These are phyloP conservation scores for Ophiostoma sp. DNA, from an alignment of 2,329 filamentous ascomycete species.

Conservation along the genomic window DNA sequence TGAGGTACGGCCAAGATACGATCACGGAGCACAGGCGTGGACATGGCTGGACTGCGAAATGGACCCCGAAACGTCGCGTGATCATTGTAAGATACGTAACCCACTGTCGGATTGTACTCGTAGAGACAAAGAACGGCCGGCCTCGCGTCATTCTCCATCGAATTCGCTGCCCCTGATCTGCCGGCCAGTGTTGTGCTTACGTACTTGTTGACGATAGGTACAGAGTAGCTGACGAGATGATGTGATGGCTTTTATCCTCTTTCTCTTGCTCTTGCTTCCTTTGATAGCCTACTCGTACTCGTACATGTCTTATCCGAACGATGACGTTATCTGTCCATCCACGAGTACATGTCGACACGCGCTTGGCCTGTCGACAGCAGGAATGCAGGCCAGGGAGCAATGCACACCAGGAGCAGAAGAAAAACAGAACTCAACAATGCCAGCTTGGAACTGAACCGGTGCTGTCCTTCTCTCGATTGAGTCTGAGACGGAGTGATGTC, in stretches of 20 bases:
- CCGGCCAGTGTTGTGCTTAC: background rate
- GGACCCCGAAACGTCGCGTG: conserved; percentile 4
- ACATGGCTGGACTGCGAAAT: background rate
- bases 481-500: too few species aligned
- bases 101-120: background rate
- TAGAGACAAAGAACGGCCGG: background rate
- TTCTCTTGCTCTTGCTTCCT: background rate
- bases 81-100: background rate
- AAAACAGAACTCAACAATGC: too few species aligned
- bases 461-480: too few species aligned
- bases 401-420: too few species aligned
- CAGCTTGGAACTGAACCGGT: too few species aligned
- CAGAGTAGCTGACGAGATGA: background rate
- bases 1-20: background rate
- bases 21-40: background rate
- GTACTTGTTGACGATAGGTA: background rate
- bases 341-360: too few species aligned
- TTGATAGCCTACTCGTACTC: too few species aligned
- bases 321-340: conserved; percentile 1
- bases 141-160: too few species aligned
- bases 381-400: too few species aligned
- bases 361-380: too few species aligned
- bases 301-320: background rate
- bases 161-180: too few species aligned
- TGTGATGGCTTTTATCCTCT: background rate